phyloP scores from a whole-genome alignment of 768 basidiomycete genomes.

The Rhodosporidiobolus sp. region DNA sequence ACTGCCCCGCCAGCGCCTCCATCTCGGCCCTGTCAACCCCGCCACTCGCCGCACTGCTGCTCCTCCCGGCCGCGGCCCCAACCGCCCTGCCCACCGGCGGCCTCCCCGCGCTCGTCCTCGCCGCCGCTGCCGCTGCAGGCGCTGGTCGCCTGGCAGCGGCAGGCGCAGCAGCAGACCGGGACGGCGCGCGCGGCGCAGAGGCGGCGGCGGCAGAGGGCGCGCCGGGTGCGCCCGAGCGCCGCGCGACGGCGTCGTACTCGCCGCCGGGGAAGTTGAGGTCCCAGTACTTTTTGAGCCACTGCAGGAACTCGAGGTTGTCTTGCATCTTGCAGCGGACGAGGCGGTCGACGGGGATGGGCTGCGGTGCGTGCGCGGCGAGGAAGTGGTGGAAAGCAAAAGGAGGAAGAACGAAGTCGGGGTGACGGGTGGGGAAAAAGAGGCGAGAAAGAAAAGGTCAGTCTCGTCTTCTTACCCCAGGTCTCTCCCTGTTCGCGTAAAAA shows the following conservation, averaged over 20 bases:
- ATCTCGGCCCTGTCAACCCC: conserved; percentile 60
- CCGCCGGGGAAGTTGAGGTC: conserved; percentile 84
- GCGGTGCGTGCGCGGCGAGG: background rate
- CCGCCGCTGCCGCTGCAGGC: conserved; percentile 54
- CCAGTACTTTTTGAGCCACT: conserved; percentile 97
- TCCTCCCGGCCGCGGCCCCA: background rate
- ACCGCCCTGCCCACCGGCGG: conserved; percentile 1
- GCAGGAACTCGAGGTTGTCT: conserved; percentile 97
- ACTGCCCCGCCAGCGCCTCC: conserved; percentile 66
- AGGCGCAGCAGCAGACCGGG: background rate
- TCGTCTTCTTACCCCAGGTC: background rate
- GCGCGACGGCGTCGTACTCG: conserved; percentile 70
- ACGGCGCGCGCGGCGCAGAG: background rate
- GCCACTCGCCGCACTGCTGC: conserved; percentile 1
- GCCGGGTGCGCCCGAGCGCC: conserved; percentile 12
- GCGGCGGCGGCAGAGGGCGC: background rate
- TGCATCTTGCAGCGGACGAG: conserved; percentile 99
- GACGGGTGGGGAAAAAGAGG: no score
- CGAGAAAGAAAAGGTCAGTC: background rate
- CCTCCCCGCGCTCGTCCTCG: conserved; percentile 65
- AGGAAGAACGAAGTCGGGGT: conserved; percentile 19
- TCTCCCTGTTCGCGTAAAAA: background rate
- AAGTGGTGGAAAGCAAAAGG: background rate
- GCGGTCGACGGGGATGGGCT: conserved; percentile 94
- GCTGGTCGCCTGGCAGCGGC: background rate